A percentile compares a stretch with the other conserved stretches of the same genome.
Evolutionary conservation across 495 filamentous ascomycete species (phyloP).

Genomic region (Neurospora sp.): DNA sequence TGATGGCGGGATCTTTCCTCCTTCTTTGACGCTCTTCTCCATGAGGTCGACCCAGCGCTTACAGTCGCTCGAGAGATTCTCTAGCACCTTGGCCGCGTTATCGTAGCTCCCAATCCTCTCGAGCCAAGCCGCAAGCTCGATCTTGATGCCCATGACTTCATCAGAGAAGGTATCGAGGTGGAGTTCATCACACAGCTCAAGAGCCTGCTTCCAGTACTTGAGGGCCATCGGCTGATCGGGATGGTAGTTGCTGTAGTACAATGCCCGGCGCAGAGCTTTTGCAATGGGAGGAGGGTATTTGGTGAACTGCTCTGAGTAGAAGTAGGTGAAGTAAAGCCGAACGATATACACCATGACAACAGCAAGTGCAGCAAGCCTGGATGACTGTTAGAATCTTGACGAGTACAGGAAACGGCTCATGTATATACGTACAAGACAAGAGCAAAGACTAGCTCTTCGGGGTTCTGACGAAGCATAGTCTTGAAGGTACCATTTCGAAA

Average conservation of each 20-base stretch:
- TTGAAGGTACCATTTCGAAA: constrained; percentile 25
- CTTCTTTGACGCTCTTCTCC: constrained; percentile 42
- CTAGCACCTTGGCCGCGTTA: constrained; percentile 62
- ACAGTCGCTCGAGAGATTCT: constrained; percentile 52
- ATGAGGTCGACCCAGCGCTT: constrained; percentile 50
- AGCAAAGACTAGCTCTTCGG: constrained; percentile 31
- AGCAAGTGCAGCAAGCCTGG: constrained; percentile 36
- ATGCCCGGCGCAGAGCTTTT: constrained; percentile 66
- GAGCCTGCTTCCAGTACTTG: constrained; percentile 68
- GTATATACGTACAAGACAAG: constrained; percentile 8
- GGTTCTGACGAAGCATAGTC: constrained; percentile 25
- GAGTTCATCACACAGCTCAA: constrained; percentile 56
- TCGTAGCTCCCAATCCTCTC: constrained; percentile 59
- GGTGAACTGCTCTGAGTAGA: constrained; percentile 42
- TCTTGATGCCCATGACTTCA: constrained; percentile 80
- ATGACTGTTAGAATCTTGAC: not conserved
- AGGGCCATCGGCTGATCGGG: constrained; percentile 63
- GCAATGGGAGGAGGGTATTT: constrained; percentile 74
- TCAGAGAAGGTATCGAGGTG: constrained; percentile 80
- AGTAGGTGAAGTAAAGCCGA: constrained; percentile 60
- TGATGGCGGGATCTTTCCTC: constrained; percentile 6
- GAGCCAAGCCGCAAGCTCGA: constrained; percentile 66
- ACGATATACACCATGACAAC: constrained; percentile 43
- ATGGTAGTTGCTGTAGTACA: constrained; percentile 74
- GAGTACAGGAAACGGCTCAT: not conserved